phyloP scores from a whole-genome alignment of 306 rosid species.

The Vicia faba region DNA sequence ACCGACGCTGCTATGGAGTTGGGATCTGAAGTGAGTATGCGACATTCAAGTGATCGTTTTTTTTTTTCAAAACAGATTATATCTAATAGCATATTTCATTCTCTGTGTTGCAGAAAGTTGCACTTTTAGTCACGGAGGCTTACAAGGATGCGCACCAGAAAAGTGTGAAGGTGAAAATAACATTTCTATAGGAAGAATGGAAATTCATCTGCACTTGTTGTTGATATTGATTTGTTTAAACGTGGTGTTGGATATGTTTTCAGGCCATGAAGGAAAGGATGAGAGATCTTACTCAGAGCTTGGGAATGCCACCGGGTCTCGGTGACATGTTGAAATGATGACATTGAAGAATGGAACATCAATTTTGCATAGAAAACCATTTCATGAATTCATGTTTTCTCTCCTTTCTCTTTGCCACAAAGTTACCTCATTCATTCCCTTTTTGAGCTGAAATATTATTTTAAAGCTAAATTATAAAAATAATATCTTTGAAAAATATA shows the following conservation, averaged over 20 bases:
- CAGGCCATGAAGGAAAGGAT: conserved; percentile 67
- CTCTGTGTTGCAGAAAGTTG: conserved; percentile 59
- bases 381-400: conserved; percentile 42
- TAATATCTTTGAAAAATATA: too few species aligned
- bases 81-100: too few species aligned
- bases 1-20: conserved; percentile 90
- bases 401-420: not conserved
- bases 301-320: conserved; percentile 54
- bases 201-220: conserved; percentile 8
- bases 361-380: conserved; percentile 54
- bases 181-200: conserved; percentile 22
- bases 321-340: conserved; percentile 50
- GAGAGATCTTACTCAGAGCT: conserved; percentile 56
- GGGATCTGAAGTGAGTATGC: conserved; percentile 74
- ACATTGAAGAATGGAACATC: conserved; percentile 39
- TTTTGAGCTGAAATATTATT: too few species aligned
- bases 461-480: too few species aligned
- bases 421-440: too few species aligned
- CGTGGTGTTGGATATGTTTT: conserved; percentile 26
- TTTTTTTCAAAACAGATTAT: too few species aligned
- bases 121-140: conserved; percentile 79
- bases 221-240: conserved; percentile 30
- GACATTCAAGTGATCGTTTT: not conserved
- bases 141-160: conserved; percentile 86
- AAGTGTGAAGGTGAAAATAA: conserved; percentile 61